phyloP scores from a whole-genome alignment of 2,329 filamentous ascomycete genomes.

The Onygenales sp. region DNA sequence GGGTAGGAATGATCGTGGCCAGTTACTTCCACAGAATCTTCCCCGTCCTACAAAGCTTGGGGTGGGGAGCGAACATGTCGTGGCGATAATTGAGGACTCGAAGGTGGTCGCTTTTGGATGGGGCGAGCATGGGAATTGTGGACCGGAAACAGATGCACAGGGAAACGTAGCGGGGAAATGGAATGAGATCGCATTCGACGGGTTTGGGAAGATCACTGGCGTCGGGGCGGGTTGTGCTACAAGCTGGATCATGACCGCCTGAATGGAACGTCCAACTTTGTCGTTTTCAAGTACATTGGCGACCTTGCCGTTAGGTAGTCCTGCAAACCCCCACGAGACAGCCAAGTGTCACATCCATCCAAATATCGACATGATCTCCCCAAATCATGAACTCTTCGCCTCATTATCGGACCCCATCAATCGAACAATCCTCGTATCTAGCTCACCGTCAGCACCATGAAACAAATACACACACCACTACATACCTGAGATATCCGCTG shows the following conservation, averaged over 20 bases:
- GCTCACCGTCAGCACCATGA: background rate
- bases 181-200: conserved; percentile 55
- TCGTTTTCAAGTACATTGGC: no score
- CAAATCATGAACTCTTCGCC: background rate
- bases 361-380: background rate
- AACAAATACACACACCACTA: background rate
- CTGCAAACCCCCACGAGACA: no score
- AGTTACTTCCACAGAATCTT: conserved; percentile 57
- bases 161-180: conserved; percentile 61
- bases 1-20: conserved; percentile 79
- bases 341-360: no score
- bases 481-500: conserved; percentile 40
- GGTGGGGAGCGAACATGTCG: conserved; percentile 80
- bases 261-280: background rate
- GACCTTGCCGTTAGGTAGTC: background rate
- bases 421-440: conserved; percentile 33
- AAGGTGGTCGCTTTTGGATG: conserved; percentile 83
- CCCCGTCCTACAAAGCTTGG: conserved; percentile 48
- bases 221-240: conserved; percentile 86
- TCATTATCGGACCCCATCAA: conserved; percentile 14
- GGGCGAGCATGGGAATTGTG: conserved; percentile 97
- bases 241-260: conserved; percentile 54
- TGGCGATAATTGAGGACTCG: conserved; percentile 57
- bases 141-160: conserved; percentile 50
- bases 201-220: conserved; percentile 43